Evolutionary conservation across 2,329 filamentous ascomycete genomes (phyloP).

Genomic region (Apiospora pterosperma): DNA sequence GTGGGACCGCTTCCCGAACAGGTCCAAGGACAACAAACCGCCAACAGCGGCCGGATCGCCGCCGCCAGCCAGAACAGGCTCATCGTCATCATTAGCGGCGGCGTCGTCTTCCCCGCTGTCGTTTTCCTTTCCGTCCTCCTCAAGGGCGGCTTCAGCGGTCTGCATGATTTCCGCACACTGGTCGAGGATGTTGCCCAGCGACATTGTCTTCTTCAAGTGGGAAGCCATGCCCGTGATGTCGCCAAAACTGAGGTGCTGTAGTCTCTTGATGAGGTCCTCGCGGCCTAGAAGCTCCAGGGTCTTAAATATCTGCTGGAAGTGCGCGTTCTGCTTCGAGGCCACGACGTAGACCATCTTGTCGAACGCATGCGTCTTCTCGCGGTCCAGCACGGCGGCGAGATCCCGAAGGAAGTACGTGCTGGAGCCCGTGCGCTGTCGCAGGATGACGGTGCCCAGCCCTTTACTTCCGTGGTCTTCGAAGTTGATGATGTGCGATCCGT

Average conservation of each 20-base stretch:
- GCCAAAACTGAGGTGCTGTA: constrained; percentile 43
- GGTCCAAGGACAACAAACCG: constrained; percentile 14
- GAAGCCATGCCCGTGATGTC: constrained; percentile 45
- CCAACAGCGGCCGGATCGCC: constrained; percentile 6
- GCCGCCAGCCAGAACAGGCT: neutral
- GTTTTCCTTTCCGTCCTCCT: neutral
- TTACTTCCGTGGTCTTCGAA: constrained; percentile 65
- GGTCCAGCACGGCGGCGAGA: constrained; percentile 62
- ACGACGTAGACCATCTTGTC: constrained; percentile 40
- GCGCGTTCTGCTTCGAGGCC: constrained; percentile 28
- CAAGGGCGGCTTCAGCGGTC: neutral
- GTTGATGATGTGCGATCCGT: constrained; percentile 67
- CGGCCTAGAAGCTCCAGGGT: constrained; percentile 33
- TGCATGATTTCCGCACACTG: neutral
- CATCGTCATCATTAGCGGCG: neutral
- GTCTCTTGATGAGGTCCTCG: constrained; percentile 26
- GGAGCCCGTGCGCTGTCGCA: constrained; percentile 61
- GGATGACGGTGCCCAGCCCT: constrained; percentile 64
- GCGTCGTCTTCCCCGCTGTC: neutral
- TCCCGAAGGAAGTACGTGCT: constrained; percentile 68
- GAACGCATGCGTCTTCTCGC: constrained; percentile 46
- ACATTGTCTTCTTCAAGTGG: constrained; percentile 42
- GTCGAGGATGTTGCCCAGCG: neutral
- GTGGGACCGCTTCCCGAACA: constrained; percentile 46
- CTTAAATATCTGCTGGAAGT: constrained; percentile 31